Base-by-base conservation (phyloP, 2,329 filamentous ascomycete species). In the Colletotrichum godetiae region DNA sequence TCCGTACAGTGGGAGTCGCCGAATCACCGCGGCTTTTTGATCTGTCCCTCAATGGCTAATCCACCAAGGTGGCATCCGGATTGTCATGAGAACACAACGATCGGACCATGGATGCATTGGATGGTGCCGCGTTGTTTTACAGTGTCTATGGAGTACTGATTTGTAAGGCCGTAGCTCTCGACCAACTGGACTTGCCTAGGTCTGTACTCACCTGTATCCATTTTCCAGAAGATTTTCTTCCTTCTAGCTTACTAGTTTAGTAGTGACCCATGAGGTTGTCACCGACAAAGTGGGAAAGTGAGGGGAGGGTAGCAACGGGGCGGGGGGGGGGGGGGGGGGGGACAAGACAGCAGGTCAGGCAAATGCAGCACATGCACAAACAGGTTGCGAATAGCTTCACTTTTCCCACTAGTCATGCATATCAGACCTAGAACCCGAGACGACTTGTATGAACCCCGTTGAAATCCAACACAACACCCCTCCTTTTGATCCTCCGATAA, bases 331-430 rank as follows among this genome's bases (percentile, higher is more conserved):
- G 27, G 27, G 15, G 42, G 8, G 6, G 35, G 46, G 19, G 27
- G 35, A 15, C 24, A 42, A 52, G 49, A 52, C 29, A 6, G 27
- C 42, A 49, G 15, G 42, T 10, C n/a, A 15, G 42, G 22, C 7
- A 42, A 22, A 31, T 37, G 19, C 35, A 56, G 22, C 7, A 42
- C 15, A 31, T 37, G 19, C 35, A 56, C 33, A 11, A 49, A 49
- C 42, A 49, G 27, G 2, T 24, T 67, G 56, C 12, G 68, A 71
- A 71, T 71, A 71, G 42, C 67, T 58, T 69, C 67, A 64, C 13
- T 33, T 24, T 24, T n/a, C 27, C 19, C 42, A n/a, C 5, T 10
- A 10, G 42, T 11, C 42, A 49, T 49, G 42, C 42, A 10, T 49
- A 15, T 49, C 42, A n/a, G 42, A 49, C 19, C 33, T 35, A 35